Conservation (phyloP, 2,329 filamentous ascomycete genomes). For the Xylaria sp. region DNA sequence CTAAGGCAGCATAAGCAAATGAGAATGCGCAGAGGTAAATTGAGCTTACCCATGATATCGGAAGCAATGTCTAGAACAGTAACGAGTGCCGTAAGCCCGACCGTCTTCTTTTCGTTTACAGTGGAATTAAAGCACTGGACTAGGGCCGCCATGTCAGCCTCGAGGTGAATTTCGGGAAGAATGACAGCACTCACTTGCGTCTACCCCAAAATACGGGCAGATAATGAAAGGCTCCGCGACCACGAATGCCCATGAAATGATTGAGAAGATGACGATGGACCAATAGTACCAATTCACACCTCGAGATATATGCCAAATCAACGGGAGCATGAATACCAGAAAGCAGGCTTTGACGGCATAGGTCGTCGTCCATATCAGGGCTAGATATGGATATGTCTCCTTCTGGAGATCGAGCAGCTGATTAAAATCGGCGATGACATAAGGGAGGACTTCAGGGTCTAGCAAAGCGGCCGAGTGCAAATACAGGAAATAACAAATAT, state of each 20-base stretch:
- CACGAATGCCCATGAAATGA: conserved; percentile 38
- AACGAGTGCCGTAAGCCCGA: conserved; percentile 36
- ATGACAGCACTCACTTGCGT: conserved; percentile 30
- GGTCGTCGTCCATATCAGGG: conserved; percentile 41
- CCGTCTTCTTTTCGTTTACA: conserved; percentile 31
- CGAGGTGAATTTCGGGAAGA: not conserved
- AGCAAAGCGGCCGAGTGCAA: conserved; percentile 37
- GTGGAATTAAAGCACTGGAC: conserved; percentile 38
- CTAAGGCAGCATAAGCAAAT: conserved; percentile 17
- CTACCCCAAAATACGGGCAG: conserved; percentile 40
- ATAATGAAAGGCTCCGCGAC: conserved; percentile 42
- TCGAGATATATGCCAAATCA: conserved; percentile 38
- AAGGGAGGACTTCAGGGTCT: conserved; percentile 27
- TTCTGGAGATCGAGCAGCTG: conserved; percentile 24
- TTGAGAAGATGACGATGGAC: conserved; percentile 35
- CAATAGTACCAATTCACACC: conserved; percentile 43
- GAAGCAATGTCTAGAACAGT: conserved; percentile 40
- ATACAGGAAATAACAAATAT: conserved; percentile 41
- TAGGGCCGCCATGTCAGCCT: conserved; percentile 22
- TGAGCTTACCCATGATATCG: conserved; percentile 38
- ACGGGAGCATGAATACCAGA: conserved; percentile 40
- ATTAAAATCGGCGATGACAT: conserved; percentile 21
- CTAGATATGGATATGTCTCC: conserved; percentile 37
- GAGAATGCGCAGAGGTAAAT: not conserved
- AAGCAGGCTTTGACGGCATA: conserved; percentile 42